These are phyloP conservation scores for Forsythia suspensa DNA, from an alignment of 257 asterid genomes.

Conservation along the genomic window DNA sequence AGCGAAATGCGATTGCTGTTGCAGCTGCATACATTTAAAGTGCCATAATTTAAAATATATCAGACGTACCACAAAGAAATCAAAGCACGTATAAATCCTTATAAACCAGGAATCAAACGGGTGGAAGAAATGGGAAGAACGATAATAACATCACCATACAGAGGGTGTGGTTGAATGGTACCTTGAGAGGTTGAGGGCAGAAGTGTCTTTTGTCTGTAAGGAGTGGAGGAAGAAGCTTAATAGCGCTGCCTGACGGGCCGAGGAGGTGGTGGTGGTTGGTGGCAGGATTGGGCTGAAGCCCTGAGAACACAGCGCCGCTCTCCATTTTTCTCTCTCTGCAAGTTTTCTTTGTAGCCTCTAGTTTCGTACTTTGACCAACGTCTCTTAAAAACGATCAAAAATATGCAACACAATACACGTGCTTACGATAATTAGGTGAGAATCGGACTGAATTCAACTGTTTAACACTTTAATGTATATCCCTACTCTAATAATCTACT, in stretches of 20 bases:
- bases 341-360: not conserved
- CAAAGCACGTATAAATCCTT: too few species aligned
- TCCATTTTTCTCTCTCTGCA: conserved; percentile 11
- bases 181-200: conserved; percentile 28
- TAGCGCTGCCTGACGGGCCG: conserved; percentile 12
- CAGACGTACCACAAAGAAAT: too few species aligned
- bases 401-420: not conserved
- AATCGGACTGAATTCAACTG: too few species aligned
- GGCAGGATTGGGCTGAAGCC: conserved; percentile 19
- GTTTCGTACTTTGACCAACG: too few species aligned
- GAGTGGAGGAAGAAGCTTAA: conserved; percentile 26
- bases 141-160: too few species aligned
- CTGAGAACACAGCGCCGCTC: conserved; percentile 25
- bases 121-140: too few species aligned
- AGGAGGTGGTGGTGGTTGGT: conserved; percentile 15
- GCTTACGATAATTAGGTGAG: too few species aligned
- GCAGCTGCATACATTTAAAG: conserved; percentile 18
- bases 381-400: too few species aligned
- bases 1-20: conserved; percentile 31
- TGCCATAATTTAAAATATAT: too few species aligned
- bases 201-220: conserved; percentile 10
- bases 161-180: not conserved
- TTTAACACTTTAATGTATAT: too few species aligned
- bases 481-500: too few species aligned
- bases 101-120: too few species aligned